These are phyloP conservation scores for Stentor roeselii DNA, from an alignment of 73 alveolate genomes.

Conservation along the genomic window DNA sequence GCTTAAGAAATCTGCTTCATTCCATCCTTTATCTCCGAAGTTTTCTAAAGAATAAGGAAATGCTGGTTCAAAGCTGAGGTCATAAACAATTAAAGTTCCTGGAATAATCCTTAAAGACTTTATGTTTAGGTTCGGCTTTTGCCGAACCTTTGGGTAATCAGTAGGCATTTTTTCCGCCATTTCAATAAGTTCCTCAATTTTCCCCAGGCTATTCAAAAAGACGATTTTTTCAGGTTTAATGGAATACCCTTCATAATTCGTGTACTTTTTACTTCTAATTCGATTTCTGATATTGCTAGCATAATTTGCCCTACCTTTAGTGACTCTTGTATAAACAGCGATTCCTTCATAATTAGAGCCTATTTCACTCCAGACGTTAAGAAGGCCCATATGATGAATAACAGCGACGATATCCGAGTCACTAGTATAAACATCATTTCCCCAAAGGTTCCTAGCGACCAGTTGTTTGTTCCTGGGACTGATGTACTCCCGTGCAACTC, in stretches of 20 bases:
- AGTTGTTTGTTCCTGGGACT: slow-evolving; percentile 77
- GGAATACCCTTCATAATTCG: slow-evolving; percentile 83
- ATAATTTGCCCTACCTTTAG: slow-evolving; percentile 74
- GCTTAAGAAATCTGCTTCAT: slow-evolving; percentile 59
- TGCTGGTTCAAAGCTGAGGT: slow-evolving; percentile 81
- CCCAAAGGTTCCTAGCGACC: slow-evolving; percentile 77
- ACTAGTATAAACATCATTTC: slow-evolving; percentile 78
- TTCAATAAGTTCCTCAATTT: slow-evolving; percentile 50
- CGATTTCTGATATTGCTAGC: slow-evolving; percentile 70
- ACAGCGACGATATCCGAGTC: slow-evolving; percentile 91
- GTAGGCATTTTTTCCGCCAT: slow-evolving; percentile 76
- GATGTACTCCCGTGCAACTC: slow-evolving; percentile 72
- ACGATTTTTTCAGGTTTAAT: slow-evolving; percentile 68
- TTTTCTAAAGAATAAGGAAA: slow-evolving; percentile 62
- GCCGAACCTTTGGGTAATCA: slow-evolving; percentile 9
- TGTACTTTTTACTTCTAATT: slow-evolving; percentile 72
- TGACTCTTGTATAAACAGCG: slow-evolving; percentile 70
- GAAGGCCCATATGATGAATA: slow-evolving; percentile 77
- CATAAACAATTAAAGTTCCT: slow-evolving; percentile 68
- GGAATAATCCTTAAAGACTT: slow-evolving; percentile 45
- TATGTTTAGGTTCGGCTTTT: slow-evolving; percentile 42
- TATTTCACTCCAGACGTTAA: slow-evolving; percentile 64
- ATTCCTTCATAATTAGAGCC: slow-evolving; percentile 77
- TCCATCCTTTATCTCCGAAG: slow-evolving; percentile 78
- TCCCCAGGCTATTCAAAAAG: slow-evolving; percentile 48